Evolutionary conservation across 805 yeast genomes (phyloP).

Genomic region (Yamadazyma laniorum): DNA sequence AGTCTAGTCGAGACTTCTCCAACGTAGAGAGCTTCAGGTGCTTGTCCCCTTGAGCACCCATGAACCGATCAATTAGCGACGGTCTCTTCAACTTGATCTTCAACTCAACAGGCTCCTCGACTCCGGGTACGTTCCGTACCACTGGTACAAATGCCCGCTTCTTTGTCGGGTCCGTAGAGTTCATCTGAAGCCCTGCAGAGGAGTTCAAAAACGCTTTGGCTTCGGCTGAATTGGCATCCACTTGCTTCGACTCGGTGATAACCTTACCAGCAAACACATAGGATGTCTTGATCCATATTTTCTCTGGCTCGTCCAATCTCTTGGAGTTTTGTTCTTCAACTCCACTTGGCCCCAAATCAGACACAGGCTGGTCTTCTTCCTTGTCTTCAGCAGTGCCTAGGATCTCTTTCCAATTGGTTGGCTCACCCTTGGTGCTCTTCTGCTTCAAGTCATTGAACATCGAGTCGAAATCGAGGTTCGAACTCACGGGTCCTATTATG

Average conservation of each 20-base stretch:
- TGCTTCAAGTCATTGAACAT: slow-evolving; percentile 24
- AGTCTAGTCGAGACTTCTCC: slow-evolving; percentile 89
- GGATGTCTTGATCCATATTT: slow-evolving; percentile 68
- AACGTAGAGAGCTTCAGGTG: slow-evolving; percentile 79
- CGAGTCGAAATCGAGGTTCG: slow-evolving; percentile 29
- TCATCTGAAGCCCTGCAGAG: slow-evolving; percentile 31
- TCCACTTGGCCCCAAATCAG: not conserved
- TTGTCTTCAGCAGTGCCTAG: slow-evolving; percentile 2
- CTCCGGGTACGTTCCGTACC: slow-evolving; percentile 30
- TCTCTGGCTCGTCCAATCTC: slow-evolving; percentile 36
- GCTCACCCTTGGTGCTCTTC: slow-evolving; percentile 15
- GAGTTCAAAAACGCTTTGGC: slow-evolving; percentile 77
- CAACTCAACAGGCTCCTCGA: slow-evolving; percentile 36
- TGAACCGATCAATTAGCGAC: slow-evolving; percentile 72
- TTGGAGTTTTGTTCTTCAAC: too few relatives aligned
- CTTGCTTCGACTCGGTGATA: slow-evolving; percentile 74
- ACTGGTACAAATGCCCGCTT: slow-evolving; percentile 33
- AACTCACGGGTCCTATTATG: slow-evolving; percentile 10
- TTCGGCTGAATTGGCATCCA: slow-evolving; percentile 76
- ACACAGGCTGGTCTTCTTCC: slow-evolving; percentile 2
- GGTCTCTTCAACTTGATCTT: slow-evolving; percentile 67
- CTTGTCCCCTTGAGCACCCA: slow-evolving; percentile 59
- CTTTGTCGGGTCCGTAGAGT: slow-evolving; percentile 8
- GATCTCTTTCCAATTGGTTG: slow-evolving; percentile 11
- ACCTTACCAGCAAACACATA: slow-evolving; percentile 90